Evolutionary conservation across 2,329 filamentous ascomycete species (phyloP).

Genomic region (Stachybotrys chartarum): DNA sequence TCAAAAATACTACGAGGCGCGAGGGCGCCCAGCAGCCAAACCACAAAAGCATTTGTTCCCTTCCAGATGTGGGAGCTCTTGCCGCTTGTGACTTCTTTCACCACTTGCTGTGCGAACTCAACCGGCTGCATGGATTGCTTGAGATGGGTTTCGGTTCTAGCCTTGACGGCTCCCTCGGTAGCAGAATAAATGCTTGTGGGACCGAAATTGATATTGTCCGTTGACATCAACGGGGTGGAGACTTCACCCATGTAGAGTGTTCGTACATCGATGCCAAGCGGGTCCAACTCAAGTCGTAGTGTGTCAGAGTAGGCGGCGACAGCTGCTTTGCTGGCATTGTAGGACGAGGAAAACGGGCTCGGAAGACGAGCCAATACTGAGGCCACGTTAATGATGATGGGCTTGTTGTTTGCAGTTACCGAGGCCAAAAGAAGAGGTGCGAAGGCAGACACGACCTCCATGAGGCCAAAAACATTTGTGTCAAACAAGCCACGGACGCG

Average conservation of each 20-base stretch:
- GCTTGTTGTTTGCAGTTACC: not conserved
- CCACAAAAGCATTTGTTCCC: too few species aligned
- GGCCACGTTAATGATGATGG: not conserved
- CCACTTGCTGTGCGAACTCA: too few species aligned
- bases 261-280: constrained; percentile 3
- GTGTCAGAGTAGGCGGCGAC: constrained; percentile 6
- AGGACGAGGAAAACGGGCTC: not conserved
- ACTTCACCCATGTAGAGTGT: constrained; percentile 7
- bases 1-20: too few species aligned
- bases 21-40: too few species aligned
- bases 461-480: constrained; percentile 8
- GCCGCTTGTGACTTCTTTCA: too few species aligned
- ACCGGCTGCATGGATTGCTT: too few species aligned
- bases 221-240: not conserved
- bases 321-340: constrained; percentile 8
- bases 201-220: constrained; percentile 6
- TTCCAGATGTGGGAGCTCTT: too few species aligned
- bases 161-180: not conserved
- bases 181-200: not conserved
- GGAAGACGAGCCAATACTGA: constrained; percentile 4
- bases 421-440: constrained; percentile 6
- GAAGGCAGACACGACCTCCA: constrained; percentile 6
- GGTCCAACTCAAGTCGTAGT: constrained; percentile 1
- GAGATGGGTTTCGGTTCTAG: not conserved
- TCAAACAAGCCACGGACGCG: constrained; percentile 6